phyloP scores from a whole-genome alignment of 306 rosid species.

The Malus domestica region ASM211411v1 NC_041801.1:5165001-5165500 shows the following conservation, averaged over 20 bases:
- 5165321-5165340: neutral
- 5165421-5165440: slow-evolving; percentile 91
- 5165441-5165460: slow-evolving; percentile 83
- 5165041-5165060: no score
- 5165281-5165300: slow-evolving; percentile 75
- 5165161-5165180: slow-evolving; percentile 92
- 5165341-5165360: neutral
- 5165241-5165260: slow-evolving; percentile 84
- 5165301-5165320: slow-evolving; percentile 16
- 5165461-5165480: slow-evolving; percentile 81
- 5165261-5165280: slow-evolving; percentile 85
- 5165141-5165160: slow-evolving; percentile 65
- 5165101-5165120: neutral
- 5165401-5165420: slow-evolving; percentile 82
- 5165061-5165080: no score
- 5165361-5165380: neutral
- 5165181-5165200: slow-evolving; percentile 66
- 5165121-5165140: neutral
- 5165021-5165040: no score
- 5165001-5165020: no score
- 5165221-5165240: slow-evolving; percentile 97
- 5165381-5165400: slow-evolving; percentile 20
- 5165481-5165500: neutral
- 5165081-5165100: no score
- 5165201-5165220: slow-evolving; percentile 68